Evolutionary conservation across 2,329 filamentous ascomycete species (phyloP), one percentile per base, ranked within the genome.

Genomic region (Myrmaecium sp.): DNA sequence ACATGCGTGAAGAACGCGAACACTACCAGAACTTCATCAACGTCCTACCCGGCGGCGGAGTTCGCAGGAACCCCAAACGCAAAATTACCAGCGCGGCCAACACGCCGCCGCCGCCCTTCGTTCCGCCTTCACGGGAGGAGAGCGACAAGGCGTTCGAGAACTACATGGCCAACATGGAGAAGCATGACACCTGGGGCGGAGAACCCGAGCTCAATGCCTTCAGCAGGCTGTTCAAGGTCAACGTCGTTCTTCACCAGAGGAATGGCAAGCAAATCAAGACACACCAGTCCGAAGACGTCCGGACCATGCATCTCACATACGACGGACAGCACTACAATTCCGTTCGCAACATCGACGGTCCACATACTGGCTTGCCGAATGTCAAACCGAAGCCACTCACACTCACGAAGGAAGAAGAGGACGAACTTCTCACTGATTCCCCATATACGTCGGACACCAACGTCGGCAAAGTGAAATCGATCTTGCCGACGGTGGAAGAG

Each of bases 191-290:
- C 20, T 78, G 66, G 50, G 74, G 69, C 14, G 72, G 74, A 42
- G 71, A 76, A 31, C 62, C 74, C 52, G 71, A 77, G 49, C 64
- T 80, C 23, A 60, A 62, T 17, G 74, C 74, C 5, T 78, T 78
- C 47, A 64, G 66, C 15, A 61, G 66, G 30, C 65, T 63, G 13
- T 74, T 63, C 43, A 57, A 64, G 26, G 62, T 64, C 27, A 64
- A 76, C 43, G 66, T 79, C 29, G 63, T 64, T 37, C 66, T 77
- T 30, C 75, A 70, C 49, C 53, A 65, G 49, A 39, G 60, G 44
- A 58, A 64, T 70, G 67, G 37, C 67, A 73, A 39, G 68, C 71
- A 59, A 53, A 65, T 54, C 17, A 13, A 15, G 15, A 17, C n/a
- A 9, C 8, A 17, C 4, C 15, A 20, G 12, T 20, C 14, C 7